Base-by-base conservation (phyloP, 805 yeast genomes). In the Candida boleticola region DNA sequence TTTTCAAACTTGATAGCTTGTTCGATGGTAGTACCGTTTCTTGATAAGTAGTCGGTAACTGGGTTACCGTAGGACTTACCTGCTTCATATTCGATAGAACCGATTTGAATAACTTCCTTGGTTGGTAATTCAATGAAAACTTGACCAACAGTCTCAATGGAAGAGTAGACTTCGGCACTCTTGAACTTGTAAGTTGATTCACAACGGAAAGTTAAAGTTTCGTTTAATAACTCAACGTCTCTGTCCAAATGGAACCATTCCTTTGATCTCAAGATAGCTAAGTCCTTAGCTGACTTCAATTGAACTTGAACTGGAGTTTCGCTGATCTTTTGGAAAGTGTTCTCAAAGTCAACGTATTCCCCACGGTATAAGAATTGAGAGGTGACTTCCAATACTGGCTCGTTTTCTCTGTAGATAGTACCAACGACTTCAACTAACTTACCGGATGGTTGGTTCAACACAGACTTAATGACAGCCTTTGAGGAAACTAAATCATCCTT, bases 291-390 rank as follows among this genome's bases (percentile, higher is more conserved):
- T 38, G 92, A 68, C 48, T 75, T 74, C 60, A 93, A 73, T 29
- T 77, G 62, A 47, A 93, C 73, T 71, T 90, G 85, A 59, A 83
- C 86, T 44, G 97, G 96, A 47, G 89, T 82, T 71, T 93, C 98
- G 43, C 80, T 73, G 48, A 79, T 80, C 68, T 87, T 86, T 68
- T 87, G 84, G 82, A 93, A 93, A 33, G 98, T 89, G 74, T 89
- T 89, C 62, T 83, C 86, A 63, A 77, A 93, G 68, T 93, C 99
- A 27, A 60, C 60, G 75, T 92, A 93, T 42, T 74, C 74, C 52
- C 99, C 99, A 66, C 99, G 81, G 83, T 92, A 93, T 72, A 93
- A 86, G 83, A 93, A 93, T 52, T 90, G 85, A 36, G 98, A 89
- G 25, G 84, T 83, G 44, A 93, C 97, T 65, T 92, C 96, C 89